Percentiles rank a stretch among this genome's conserved stretches.
Conservation (phyloP, 257 asterid genomes). For the Solanum tacnaense region DNA sequence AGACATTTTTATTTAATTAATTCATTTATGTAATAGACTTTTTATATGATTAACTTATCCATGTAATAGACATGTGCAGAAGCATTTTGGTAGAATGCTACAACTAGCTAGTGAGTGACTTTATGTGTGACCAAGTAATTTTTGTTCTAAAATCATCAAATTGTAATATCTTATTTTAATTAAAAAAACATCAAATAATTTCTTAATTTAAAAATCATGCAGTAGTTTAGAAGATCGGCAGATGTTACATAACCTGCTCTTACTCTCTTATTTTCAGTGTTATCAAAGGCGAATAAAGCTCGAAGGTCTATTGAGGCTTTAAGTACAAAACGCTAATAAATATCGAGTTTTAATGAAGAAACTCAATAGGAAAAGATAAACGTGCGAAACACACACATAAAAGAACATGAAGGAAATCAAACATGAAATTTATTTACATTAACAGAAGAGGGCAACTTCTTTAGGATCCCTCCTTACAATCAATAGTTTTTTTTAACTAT, state of each 20-base stretch:
- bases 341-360: not conserved
- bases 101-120: not conserved
- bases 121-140: not conserved
- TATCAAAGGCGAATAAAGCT: not conserved
- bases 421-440: conserved; percentile 23
- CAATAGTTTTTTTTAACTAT: conserved; percentile 20
- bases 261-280: not conserved
- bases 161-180: not conserved
- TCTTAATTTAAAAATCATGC: not conserved
- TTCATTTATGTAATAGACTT: too few relatives aligned
- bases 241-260: not conserved
- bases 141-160: not conserved
- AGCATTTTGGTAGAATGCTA: not conserved
- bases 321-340: not conserved
- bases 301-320: not conserved
- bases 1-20: too few relatives aligned
- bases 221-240: too few relatives aligned
- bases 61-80: not conserved
- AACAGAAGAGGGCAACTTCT: conserved; percentile 5
- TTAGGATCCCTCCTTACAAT: conserved; percentile 20
- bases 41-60: not conserved
- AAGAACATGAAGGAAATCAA: not conserved
- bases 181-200: too few relatives aligned
- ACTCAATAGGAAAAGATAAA: not conserved
- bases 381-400: not conserved